These are phyloP conservation scores for Gynochthodes officinalis DNA, from an alignment of 257 asterid genomes.

Conservation along the genomic window DNA sequence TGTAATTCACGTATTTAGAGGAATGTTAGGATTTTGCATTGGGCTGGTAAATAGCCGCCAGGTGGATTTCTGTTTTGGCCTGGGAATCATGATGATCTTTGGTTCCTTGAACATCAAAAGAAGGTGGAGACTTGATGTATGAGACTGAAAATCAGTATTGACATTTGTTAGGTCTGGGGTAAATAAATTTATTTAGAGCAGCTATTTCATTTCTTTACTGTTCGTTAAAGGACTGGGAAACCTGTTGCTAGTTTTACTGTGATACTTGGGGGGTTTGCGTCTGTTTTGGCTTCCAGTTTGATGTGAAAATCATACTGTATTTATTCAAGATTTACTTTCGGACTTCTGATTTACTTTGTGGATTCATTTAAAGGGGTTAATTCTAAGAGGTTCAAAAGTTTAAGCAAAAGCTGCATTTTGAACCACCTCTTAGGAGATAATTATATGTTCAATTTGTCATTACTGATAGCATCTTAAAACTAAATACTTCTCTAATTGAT, in stretches of 20 bases:
- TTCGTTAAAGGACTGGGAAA: too few relatives aligned
- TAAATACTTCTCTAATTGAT: neutral
- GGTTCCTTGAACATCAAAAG: too few relatives aligned
- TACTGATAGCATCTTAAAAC: too few relatives aligned
- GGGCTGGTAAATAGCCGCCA: too few relatives aligned
- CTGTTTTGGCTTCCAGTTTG: neutral
- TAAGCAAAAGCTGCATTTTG: neutral
- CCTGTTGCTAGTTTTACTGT: neutral
- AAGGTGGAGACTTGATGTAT: too few relatives aligned
- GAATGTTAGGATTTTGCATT: too few relatives aligned
- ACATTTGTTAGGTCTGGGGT: neutral
- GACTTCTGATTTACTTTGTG: neutral
- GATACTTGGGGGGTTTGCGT: neutral
- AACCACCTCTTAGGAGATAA: neutral
- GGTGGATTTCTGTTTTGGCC: too few relatives aligned
- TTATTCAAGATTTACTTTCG: neutral
- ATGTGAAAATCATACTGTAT: neutral
- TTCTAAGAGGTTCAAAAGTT: neutral
- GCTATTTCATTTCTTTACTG: neutral
- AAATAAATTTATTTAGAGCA: neutral
- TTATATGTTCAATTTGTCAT: neutral
- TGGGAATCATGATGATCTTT: too few relatives aligned
- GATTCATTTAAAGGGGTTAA: neutral
- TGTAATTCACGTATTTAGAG: neutral
- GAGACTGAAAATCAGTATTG: neutral